phyloP scores from a whole-genome alignment of 371 early-diverging fungal species.

The Blakeslea trispora region DNA sequence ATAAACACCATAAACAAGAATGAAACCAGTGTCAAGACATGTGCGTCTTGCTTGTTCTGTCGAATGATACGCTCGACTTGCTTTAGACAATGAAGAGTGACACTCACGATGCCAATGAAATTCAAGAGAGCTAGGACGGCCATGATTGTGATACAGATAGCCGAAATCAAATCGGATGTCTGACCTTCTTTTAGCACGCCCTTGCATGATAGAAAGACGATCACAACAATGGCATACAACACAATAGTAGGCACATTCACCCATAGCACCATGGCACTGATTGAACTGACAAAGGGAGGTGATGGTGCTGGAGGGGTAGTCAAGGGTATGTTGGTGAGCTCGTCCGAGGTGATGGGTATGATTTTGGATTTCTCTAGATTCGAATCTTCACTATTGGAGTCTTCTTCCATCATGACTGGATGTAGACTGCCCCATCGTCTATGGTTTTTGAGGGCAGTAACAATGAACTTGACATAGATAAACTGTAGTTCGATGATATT shows the following conservation, averaged over 20 bases:
- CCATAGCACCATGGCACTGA: constrained; percentile 20
- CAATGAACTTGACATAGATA: constrained; percentile 26
- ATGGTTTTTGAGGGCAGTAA: constrained; percentile 21
- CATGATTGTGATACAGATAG: constrained; percentile 27
- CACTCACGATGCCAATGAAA: constrained; percentile 6
- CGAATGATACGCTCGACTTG: constrained; percentile 13
- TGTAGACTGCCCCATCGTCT: constrained; percentile 29
- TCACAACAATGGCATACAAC: constrained; percentile 14
- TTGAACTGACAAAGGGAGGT: neutral
- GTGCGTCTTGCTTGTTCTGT: constrained; percentile 15
- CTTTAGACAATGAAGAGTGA: constrained; percentile 2
- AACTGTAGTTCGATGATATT: constrained; percentile 31
- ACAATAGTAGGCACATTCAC: constrained; percentile 17
- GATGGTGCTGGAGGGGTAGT: neutral
- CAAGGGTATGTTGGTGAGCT: neutral
- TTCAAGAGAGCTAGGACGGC: constrained; percentile 13
- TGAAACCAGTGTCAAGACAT: constrained; percentile 16
- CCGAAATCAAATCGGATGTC: constrained; percentile 8
- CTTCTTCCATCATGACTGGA: constrained; percentile 13
- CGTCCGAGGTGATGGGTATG: neutral
- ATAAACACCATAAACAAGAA: constrained; percentile 13
- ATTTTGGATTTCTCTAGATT: neutral
- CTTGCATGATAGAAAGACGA: constrained; percentile 21
- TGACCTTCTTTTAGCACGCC: constrained; percentile 11
- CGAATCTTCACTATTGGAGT: constrained; percentile 5